Base-by-base conservation (phyloP, 208 protist species). In the Phytomonas sp. region DNA sequence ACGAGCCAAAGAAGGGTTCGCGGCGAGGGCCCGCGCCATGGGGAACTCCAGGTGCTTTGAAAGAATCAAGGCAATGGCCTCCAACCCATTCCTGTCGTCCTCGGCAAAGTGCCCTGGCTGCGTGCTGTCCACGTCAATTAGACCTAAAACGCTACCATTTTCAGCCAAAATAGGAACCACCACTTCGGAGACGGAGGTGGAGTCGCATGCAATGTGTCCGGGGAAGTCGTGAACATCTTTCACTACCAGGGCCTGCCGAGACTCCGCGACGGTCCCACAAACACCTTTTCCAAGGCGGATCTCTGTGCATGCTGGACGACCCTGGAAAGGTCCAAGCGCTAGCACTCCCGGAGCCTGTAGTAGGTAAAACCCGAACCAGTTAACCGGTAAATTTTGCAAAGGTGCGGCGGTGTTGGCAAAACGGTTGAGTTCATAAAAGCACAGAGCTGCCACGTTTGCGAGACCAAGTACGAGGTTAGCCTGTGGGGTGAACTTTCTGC, bases 151-250 rank as follows among this genome's bases (percentile, higher is more conserved):
- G 63, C 81, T 78, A 7, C 82, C 87, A 40, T 75, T 79, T 31
- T 77, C 77, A 6, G 62, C 76, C 61, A 84, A 71, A 4, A 98
- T 82, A 3, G 94, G 96, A 33, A 98, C 79, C 23, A 96, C 93
- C 64, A 97, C 85, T 80, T 98, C 96, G 7, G 94, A 91, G n/a
- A 91, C 71, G 9, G 90, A 96, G 8, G 79, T 77, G 17, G 75
- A 79, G 71, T 97, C 94, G 72, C 94, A 97, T n/a, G 95, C 95
- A 67, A 98, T 98, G 84, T 98, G 96, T 7, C 94, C 93, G n/a
- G 87, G 74, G 70, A 98, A 98, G 51, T 74, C 75, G 68, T 98
- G 90, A 32, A 98, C 96, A 74, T 98, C 80, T 3, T 60, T 4
- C 59, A 98, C 85, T 0, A 95, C 71, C 15, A 93, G 73, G 23